phyloP scores from a whole-genome alignment of 2,329 filamentous ascomycete species.

The Epichloe brachyelytri region DNA sequence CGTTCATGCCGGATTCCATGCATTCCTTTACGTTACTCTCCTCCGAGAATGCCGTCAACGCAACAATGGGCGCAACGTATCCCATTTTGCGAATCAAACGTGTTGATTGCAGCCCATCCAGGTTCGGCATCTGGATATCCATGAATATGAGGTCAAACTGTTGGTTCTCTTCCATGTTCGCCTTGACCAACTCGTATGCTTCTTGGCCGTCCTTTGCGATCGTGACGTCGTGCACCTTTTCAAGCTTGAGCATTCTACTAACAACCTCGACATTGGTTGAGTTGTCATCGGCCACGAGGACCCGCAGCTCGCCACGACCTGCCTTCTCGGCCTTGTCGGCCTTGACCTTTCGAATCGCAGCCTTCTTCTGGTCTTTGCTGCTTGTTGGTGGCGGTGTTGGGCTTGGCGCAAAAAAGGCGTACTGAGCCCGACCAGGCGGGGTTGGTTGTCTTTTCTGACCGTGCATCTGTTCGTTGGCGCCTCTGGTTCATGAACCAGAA shows the following conservation, averaged over 20 bases:
- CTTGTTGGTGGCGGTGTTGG: slow-evolving; percentile 19
- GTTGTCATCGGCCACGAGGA: slow-evolving; percentile 70
- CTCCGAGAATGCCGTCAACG: slow-evolving; percentile 79
- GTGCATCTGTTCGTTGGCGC: slow-evolving; percentile 6
- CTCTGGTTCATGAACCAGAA: slow-evolving; percentile 9
- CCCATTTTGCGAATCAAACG: slow-evolving; percentile 75
- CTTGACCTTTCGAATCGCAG: slow-evolving; percentile 52
- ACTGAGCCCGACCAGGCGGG: slow-evolving; percentile 69
- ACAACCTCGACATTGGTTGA: slow-evolving; percentile 45
- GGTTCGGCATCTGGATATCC: slow-evolving; percentile 92
- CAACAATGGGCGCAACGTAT: slow-evolving; percentile 79
- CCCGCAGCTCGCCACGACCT: slow-evolving; percentile 52
- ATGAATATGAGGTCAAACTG: slow-evolving; percentile 86
- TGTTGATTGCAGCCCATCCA: slow-evolving; percentile 80
- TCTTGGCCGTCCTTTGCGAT: slow-evolving; percentile 80
- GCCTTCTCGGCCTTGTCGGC: slow-evolving; percentile 30
- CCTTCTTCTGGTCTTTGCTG: slow-evolving; percentile 45
- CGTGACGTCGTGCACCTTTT: slow-evolving; percentile 75
- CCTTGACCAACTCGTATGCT: slow-evolving; percentile 75
- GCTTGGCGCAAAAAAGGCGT: slow-evolving; percentile 62
- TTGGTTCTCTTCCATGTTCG: slow-evolving; percentile 59
- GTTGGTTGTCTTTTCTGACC: slow-evolving; percentile 32
- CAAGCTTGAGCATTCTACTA: slow-evolving; percentile 56
- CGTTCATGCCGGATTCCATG: slow-evolving; percentile 84
- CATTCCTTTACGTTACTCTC: slow-evolving; percentile 80